Evolutionary conservation across 2,329 filamentous ascomycete genomes (phyloP), one percentile per base, ranked within the genome.

Genomic region (Beauveria asiatica): DNA sequence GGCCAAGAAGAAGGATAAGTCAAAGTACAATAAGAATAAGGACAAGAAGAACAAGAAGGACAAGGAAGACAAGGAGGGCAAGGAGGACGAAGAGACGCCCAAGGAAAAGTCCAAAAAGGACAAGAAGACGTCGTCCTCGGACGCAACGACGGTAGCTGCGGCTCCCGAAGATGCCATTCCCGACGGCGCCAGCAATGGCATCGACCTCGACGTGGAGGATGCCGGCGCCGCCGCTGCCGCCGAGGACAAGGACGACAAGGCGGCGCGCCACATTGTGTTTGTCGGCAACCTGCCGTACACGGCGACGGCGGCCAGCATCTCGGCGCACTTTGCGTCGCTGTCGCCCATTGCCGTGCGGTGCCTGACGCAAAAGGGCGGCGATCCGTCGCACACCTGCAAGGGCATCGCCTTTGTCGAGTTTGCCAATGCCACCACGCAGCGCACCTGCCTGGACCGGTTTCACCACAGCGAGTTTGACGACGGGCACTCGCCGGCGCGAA

Each of bases 321-420:
- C 77, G 61, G 78, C 83, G 61, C 92, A 97, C 78, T 97, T 97
- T 73, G 80, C 85, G 46, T 85, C 88, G 63, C 83, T 96, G 64
- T 65, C 67, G 21, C 73, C 73, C 25, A 59, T 70, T 17, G 70
- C 72, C 27, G 73, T 75, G 60, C 58, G 93, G 23, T 86, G 90
- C 63, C 83, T 90, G 52, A 89, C 86, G 57, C 82, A 89, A 67
- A 84, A 85, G 65, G 77, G 78, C 58, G 78, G 84, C 58, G 78
- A 84, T 64, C 80, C 82, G 13, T 79, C 78, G 59, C 66, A 50
- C 21, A 83, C 85, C 65, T 87, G 84, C 69, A 87, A 87, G 66
- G 90, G 91, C 41, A 88, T 89, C 68, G 91, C 90, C 6, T 96
- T 97, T 73, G 79, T 97, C 67, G 93, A 97, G 74, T 97, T 97